Percentiles rank a stretch among this genome's conserved stretches.
These are phyloP conservation scores for Brassica rapa DNA, from an alignment of 345 rosid species.

Conservation along the genomic window DNA sequence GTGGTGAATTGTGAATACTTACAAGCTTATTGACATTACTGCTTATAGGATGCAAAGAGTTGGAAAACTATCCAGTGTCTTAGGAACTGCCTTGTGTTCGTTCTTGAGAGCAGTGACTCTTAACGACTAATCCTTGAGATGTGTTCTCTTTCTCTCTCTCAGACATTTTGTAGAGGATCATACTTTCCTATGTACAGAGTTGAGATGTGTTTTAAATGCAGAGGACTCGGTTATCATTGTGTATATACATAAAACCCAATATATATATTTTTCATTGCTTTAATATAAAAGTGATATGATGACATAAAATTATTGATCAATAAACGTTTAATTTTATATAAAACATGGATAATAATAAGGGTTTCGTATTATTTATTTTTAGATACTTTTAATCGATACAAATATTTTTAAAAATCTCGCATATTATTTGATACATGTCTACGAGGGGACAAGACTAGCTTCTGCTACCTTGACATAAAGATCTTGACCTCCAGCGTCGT, in stretches of 20 bases:
- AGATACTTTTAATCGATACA: not conserved
- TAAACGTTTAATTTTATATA: not conserved
- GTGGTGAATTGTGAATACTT: not conserved
- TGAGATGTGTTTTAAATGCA: not conserved
- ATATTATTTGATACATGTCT: not conserved
- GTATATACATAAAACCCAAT: constrained; percentile 1
- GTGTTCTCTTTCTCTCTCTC: constrained; percentile 1
- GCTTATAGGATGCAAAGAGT: constrained; percentile 8
- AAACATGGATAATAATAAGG: not conserved
- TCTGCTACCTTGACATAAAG: constrained; percentile 64
- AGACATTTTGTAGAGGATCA: constrained; percentile 25
- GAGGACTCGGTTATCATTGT: constrained; percentile 10
- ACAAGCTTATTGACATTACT: not conserved
- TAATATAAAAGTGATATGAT: not conserved
- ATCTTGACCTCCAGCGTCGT: constrained; percentile 53
- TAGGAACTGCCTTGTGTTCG: constrained; percentile 31
- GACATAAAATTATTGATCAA: not conserved
- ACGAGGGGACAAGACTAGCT: constrained; percentile 24
- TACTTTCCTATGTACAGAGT: constrained; percentile 27
- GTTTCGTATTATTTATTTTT: not conserved
- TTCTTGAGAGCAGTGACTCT: constrained; percentile 6
- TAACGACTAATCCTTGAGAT: constrained; percentile 11
- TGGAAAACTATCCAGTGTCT: not conserved
- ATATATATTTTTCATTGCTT: not conserved
- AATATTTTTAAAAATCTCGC: not conserved